phyloP scores from a whole-genome alignment of 2,329 filamentous ascomycete species.

The Zymoseptoria crescenta region DNA sequence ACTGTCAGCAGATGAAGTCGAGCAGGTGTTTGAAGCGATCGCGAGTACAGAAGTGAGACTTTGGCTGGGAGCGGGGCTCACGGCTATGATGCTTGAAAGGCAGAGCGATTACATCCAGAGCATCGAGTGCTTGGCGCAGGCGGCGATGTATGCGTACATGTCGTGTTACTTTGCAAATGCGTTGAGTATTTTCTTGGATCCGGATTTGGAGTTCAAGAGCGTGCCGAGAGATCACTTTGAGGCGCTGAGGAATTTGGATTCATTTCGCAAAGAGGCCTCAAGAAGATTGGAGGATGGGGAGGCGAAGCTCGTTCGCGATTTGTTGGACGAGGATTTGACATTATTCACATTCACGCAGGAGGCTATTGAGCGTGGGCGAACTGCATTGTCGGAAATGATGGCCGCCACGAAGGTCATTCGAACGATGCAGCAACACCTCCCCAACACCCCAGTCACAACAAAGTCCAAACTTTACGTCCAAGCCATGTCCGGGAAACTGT shows the following conservation, averaged over 20 bases:
- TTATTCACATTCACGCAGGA: constrained; percentile 42
- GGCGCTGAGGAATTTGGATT: constrained; percentile 59
- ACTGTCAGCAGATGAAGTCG: constrained; percentile 62
- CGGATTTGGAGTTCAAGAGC: constrained; percentile 28
- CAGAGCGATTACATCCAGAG: constrained; percentile 72
- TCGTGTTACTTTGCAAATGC: constrained; percentile 76
- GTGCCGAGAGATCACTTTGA: constrained; percentile 57
- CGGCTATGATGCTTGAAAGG: constrained; percentile 58
- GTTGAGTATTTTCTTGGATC: constrained; percentile 54
- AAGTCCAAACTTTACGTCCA: constrained; percentile 52
- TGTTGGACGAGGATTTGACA: constrained; percentile 54
- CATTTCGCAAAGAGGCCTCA: constrained; percentile 47
- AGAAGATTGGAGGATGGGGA: constrained; percentile 25
- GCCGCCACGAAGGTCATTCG: constrained; percentile 30
- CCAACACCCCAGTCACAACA: constrained; percentile 29
- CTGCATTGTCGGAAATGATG: constrained; percentile 36
- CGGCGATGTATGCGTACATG: constrained; percentile 68
- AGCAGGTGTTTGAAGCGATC: constrained; percentile 63
- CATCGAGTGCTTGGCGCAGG: constrained; percentile 60
- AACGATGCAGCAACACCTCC: constrained; percentile 32
- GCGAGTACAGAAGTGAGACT: constrained; percentile 50
- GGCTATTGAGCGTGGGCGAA: constrained; percentile 30
- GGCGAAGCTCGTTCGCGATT: constrained; percentile 34
- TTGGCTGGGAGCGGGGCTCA: constrained; percentile 56
- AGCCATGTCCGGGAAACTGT: constrained; percentile 50